Percentiles rank a stretch among this genome's conserved stretches.
Conservation (phyloP, 768 basidiomycete species). For the Dendrothele bispora region DNA sequence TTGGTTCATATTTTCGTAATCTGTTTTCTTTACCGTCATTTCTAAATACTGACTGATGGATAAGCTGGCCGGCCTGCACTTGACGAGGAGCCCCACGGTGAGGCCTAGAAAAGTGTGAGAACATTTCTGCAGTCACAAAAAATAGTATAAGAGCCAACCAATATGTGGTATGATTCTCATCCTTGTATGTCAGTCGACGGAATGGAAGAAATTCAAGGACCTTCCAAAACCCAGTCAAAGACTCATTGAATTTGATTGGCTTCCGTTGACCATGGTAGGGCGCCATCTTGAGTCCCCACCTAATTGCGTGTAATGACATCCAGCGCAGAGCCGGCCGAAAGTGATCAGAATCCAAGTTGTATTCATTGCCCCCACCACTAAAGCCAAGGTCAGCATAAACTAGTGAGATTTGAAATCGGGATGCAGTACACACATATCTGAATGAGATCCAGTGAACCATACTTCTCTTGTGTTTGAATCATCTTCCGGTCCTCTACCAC, state of each 20-base stretch:
- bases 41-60: background rate
- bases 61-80: background rate
- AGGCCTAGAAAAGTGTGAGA: too few relatives aligned
- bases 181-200: background rate
- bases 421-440: slow-evolving; percentile 41
- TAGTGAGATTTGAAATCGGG: background rate
- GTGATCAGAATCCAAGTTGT: background rate
- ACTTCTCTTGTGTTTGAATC: slow-evolving; percentile 38
- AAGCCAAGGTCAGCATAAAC: background rate
- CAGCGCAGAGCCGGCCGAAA: slow-evolving; percentile 7
- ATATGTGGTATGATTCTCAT: background rate
- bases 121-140: background rate
- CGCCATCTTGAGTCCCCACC: too few relatives aligned
- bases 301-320: slow-evolving; percentile 5
- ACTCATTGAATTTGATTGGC: too few relatives aligned
- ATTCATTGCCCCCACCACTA: slow-evolving; percentile 7
- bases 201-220: too few relatives aligned
- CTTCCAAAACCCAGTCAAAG: too few relatives aligned
- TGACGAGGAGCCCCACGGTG: background rate
- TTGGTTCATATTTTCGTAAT: too few relatives aligned
- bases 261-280: too few relatives aligned
- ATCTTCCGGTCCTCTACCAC: slow-evolving; percentile 23
- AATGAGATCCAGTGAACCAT: slow-evolving; percentile 42
- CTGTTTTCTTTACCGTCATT: too few relatives aligned
- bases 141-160: background rate